These are phyloP conservation scores for Ophidiomyces ophidiicola DNA, from an alignment of 2,329 filamentous ascomycete genomes.

Conservation along the genomic window DNA sequence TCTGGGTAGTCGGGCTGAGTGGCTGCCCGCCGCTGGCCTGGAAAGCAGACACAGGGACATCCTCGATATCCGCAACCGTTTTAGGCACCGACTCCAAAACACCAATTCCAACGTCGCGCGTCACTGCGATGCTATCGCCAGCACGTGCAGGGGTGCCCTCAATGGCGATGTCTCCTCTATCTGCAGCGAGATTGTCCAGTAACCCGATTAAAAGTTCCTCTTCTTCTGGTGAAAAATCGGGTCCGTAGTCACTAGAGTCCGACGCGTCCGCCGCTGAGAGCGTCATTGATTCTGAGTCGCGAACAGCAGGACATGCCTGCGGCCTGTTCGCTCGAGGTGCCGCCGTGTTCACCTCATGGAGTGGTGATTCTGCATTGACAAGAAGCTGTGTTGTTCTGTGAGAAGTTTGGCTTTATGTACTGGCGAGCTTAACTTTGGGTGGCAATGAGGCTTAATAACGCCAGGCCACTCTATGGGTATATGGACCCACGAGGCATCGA, in stretches of 20 bases:
- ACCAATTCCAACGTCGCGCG: neutral
- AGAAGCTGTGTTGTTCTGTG: too few relatives aligned
- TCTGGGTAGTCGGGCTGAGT: conserved; percentile 2
- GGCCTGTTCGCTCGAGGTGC: neutral
- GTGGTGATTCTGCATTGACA: neutral
- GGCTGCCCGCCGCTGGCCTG: neutral
- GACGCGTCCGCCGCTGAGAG: conserved; percentile 5
- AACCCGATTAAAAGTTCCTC: conserved; percentile 42
- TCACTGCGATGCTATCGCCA: neutral
- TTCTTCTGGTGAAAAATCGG: conserved; percentile 48
- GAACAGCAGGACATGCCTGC: conserved; percentile 8
- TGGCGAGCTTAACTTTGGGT: too few relatives aligned
- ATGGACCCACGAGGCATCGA: too few relatives aligned
- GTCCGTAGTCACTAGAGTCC: conserved; percentile 49
- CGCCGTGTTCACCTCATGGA: neutral
- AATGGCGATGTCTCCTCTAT: conserved; percentile 14
- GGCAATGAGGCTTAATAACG: too few relatives aligned
- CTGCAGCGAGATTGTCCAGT: conserved; percentile 35
- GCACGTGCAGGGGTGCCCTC: conserved; percentile 17
- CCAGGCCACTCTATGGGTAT: too few relatives aligned
- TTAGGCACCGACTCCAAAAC: neutral
- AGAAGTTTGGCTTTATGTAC: too few relatives aligned
- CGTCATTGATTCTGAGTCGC: neutral
- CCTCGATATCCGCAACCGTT: conserved; percentile 8
- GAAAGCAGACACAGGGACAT: conserved; percentile 2